A percentile compares a stretch with the other conserved stretches of the same genome.
Conservation (phyloP, 257 asterid genomes). For the Mentha longifolia region DNA sequence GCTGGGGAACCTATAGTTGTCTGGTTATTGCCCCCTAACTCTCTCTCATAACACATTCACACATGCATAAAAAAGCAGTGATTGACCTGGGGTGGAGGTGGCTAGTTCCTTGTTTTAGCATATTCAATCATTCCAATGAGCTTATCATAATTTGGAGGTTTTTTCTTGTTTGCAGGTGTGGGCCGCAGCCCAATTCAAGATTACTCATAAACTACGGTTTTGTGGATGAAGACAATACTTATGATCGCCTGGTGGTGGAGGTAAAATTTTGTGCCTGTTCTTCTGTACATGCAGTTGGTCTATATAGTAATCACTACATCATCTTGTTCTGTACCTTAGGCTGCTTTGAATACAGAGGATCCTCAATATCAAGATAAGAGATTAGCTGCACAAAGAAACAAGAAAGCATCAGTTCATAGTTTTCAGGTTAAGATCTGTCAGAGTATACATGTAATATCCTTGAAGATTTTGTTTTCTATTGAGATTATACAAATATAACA, state of each 20-base stretch:
- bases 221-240: conserved; percentile 91
- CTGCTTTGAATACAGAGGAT: conserved; percentile 89
- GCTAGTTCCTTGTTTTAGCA: conserved; percentile 15
- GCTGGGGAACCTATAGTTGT: conserved; percentile 89
- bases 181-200: conserved; percentile 96
- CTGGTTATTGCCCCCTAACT: conserved; percentile 57
- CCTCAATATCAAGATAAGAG: conserved; percentile 98
- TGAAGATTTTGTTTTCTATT: conserved; percentile 24
- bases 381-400: conserved; percentile 98
- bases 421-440: conserved; percentile 61
- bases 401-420: conserved; percentile 77
- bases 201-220: conserved; percentile 94
- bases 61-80: not conserved
- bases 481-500: conserved; percentile 38
- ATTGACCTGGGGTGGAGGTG: conserved; percentile 22
- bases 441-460: not conserved
- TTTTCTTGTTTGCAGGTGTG: conserved; percentile 67
- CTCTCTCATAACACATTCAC: conserved; percentile 18
- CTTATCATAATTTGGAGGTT: conserved; percentile 33
- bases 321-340: conserved; percentile 54
- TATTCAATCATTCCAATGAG: conserved; percentile 16
- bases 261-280: conserved; percentile 41
- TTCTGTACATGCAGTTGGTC: conserved; percentile 28
- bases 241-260: conserved; percentile 87
- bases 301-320: conserved; percentile 22